Conservation (phyloP, 176 grass and related monocot genomes). For the Oryza nivara region DNA sequence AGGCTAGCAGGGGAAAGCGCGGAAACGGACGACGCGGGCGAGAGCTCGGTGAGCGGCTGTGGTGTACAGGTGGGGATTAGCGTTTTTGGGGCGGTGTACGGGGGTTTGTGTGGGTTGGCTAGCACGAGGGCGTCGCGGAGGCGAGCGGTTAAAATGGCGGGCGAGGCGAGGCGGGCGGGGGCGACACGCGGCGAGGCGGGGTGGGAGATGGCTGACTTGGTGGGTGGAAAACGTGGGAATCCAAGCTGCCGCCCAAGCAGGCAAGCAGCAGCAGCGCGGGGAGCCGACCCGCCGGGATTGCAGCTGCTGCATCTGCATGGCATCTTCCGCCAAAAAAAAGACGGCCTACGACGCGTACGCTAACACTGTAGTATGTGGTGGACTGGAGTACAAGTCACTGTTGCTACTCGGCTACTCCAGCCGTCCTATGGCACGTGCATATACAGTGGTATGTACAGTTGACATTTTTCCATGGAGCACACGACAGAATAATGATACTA, state of each 20-base stretch:
- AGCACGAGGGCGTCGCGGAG: background rate
- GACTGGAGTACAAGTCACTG: background rate
- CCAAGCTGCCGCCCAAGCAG: constrained; percentile 42
- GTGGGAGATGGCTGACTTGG: constrained; percentile 45
- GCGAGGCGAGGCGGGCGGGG: background rate
- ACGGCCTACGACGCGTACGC: background rate
- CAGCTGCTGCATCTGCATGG: background rate
- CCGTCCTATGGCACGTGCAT: background rate
- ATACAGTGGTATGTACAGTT: background rate
- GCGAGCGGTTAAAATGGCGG: constrained; percentile 33
- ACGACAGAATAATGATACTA: background rate
- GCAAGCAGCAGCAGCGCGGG: background rate
- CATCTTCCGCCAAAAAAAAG: background rate
- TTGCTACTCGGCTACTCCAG: background rate
- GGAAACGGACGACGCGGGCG: background rate
- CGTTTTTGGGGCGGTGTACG: background rate
- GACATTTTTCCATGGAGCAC: background rate
- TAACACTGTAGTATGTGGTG: background rate
- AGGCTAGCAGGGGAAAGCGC: too few relatives aligned
- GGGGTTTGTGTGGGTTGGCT: too few relatives aligned
- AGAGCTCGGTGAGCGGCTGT: background rate
- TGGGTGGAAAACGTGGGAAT: constrained; percentile 51
- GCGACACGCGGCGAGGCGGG: constrained; percentile 16
- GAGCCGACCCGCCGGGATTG: constrained; percentile 45
- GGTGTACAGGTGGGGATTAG: constrained; percentile 22